Evolutionary conservation across 495 filamentous ascomycete genomes (phyloP), one percentile per base, ranked within the genome.

Genomic region (Talaromyces ruber): DNA sequence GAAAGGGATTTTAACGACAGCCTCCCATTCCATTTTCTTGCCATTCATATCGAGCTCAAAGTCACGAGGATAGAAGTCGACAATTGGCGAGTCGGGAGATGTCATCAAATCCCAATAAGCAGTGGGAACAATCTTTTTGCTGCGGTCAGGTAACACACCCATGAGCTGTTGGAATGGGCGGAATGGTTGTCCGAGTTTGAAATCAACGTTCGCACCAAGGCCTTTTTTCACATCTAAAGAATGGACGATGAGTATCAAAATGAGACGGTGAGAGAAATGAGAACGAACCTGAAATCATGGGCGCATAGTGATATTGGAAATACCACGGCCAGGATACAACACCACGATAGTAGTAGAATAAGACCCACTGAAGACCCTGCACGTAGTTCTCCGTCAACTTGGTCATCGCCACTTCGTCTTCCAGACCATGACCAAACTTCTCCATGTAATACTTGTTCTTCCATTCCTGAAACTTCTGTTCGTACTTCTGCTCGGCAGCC

Each of bases 21-120:
- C 95, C 68, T 99, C 95, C 95, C 95, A 99, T 65, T 98, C 95
- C 92, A 96, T 95, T 79, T 96, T 99, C 81, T 99, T 99, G 60
- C 95, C 95, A 67, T 98, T 97, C 93, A 98, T 97, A 69, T 99
- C 95, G 21, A 99, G 82, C 65, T 97, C 92, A 65, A 99, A 99
- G 64, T 98, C 93, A 62, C 93, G 84, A 28, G 95, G 95, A 68
- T 99, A 99, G 74, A 99, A 98, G 68, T 98, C 93, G 66, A 96
- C 90, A 71, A 99, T 98, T 12, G 95, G 92, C n/a, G 93, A 97
- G 3, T 90, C 82, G 0, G 85, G 76, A 54, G 90, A 88, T 3
- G 89, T 96, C 95, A 99, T 99, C 24, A 99, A 80, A 11, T 90
- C 84, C 72, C 90, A 90, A 72, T 97, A 99, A 4, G 93, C 85